Percentiles rank a stretch among this genome's conserved stretches.
phyloP scores from a whole-genome alignment of 177 flowering plant species.

The Vitis hybrid region DNA sequence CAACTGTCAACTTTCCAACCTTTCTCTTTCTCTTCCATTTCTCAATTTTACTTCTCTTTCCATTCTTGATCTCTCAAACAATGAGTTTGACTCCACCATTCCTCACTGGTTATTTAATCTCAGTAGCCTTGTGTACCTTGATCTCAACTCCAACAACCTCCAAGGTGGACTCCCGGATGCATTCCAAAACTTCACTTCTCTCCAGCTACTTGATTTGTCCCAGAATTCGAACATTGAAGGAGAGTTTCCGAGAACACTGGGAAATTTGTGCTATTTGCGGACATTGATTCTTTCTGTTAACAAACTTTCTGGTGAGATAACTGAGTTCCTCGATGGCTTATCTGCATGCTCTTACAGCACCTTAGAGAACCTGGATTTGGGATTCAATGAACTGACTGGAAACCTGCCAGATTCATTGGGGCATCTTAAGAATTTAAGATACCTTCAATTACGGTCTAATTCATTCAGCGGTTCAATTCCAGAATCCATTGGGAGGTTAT shows the following conservation, averaged over 20 bases:
- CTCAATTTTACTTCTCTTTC: no score
- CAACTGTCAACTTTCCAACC: no score
- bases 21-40: no score
- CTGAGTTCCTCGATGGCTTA: slow-evolving; percentile 2
- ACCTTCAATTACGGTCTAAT: slow-evolving; percentile 9
- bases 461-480: slow-evolving; percentile 23
- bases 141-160: slow-evolving; percentile 9
- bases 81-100: no score
- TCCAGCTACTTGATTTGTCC: slow-evolving; percentile 15
- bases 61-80: no score
- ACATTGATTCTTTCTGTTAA: no score
- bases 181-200: slow-evolving; percentile 3
- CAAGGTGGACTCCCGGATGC: slow-evolving; percentile 15
- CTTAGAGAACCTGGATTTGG: no score
- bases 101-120: slow-evolving; percentile 14
- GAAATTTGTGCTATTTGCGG: no score
- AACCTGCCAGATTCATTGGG: slow-evolving; percentile 15
- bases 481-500: slow-evolving; percentile 16
- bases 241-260: no score
- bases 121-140: slow-evolving; percentile 12
- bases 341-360: no score
- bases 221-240: no score
- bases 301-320: slow-evolving; percentile 12
- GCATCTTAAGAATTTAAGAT: slow-evolving; percentile 4
- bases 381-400: slow-evolving; percentile 11